Evolutionary conservation across 331 rosid species (phyloP).

Genomic region (Cydonia oblonga): DNA sequence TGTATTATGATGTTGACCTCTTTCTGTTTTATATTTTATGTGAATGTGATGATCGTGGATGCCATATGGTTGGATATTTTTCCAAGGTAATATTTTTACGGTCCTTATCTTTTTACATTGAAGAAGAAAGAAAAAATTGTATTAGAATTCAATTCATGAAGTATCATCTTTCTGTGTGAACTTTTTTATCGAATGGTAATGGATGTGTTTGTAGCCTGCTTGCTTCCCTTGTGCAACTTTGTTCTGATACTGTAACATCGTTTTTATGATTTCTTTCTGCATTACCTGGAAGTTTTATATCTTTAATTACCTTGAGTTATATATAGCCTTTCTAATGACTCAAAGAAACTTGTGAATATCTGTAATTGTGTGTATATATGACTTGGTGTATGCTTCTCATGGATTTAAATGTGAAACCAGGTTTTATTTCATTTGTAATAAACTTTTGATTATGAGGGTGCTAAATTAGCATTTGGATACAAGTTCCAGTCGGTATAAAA

Average conservation of each 20-base stretch:
- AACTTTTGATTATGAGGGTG: not conserved
- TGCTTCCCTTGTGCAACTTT: not conserved
- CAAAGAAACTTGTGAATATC: not conserved
- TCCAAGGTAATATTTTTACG: constrained; percentile 59
- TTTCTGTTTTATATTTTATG: constrained; percentile 88
- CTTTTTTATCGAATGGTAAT: not conserved
- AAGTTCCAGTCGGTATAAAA: not conserved
- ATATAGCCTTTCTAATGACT: not conserved
- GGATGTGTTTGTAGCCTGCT: not conserved
- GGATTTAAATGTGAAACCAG: not conserved
- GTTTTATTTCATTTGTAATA: not conserved
- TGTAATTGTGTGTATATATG: not conserved
- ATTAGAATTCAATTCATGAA: not conserved
- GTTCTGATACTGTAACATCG: not conserved
- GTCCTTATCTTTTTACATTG: not conserved
- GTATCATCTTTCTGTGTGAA: not conserved
- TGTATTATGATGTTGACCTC: constrained; percentile 94
- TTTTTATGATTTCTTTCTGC: not conserved
- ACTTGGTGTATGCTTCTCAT: not conserved
- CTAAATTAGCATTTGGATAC: not conserved
- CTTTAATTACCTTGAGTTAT: not conserved
- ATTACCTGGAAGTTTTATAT: not conserved
- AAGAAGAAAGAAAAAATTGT: not conserved
- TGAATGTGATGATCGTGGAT: constrained; percentile 97
- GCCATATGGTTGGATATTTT: constrained; percentile 99